Evolutionary conservation across 208 protist genomes (phyloP).

Genomic region (Vickermania ingenoplastis): DNA sequence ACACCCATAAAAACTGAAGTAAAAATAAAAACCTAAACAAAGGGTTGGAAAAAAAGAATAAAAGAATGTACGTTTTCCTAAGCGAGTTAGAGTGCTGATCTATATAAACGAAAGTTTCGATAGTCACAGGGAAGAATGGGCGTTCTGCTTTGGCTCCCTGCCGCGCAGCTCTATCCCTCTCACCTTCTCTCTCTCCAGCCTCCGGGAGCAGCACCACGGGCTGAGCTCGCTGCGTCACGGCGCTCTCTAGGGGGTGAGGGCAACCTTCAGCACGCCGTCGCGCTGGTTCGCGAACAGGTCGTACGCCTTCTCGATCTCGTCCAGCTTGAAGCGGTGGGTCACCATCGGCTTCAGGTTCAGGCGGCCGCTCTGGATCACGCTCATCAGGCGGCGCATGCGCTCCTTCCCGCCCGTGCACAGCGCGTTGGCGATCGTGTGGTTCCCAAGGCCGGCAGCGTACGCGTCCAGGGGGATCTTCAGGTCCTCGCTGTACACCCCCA

Average conservation of each 20-base stretch:
- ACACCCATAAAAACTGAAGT: too few species aligned
- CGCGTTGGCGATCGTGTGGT: constrained; percentile 12
- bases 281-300: constrained; percentile 23
- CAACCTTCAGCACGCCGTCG: constrained; percentile 23
- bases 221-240: too few species aligned
- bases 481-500: constrained; percentile 22
- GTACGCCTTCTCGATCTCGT: constrained; percentile 20
- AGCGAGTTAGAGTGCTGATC: too few species aligned
- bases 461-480: constrained; percentile 14
- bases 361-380: constrained; percentile 13
- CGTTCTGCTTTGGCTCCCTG: too few species aligned
- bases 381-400: constrained; percentile 19
- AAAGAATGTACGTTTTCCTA: too few species aligned
- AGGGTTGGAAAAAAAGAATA: too few species aligned
- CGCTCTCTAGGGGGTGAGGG: constrained; percentile 14
- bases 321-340: constrained; percentile 21
- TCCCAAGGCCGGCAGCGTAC: constrained; percentile 16
- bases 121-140: too few species aligned
- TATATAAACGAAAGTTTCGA: too few species aligned
- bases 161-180: too few species aligned
- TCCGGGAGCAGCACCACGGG: too few species aligned
- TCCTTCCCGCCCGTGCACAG: constrained; percentile 13
- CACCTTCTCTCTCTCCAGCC: too few species aligned
- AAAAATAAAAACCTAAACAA: too few species aligned
- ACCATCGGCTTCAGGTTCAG: constrained; percentile 16